Evolutionary conservation across 2,329 filamentous ascomycete genomes (phyloP).

Genomic region (Colletotrichum sp.): DNA sequence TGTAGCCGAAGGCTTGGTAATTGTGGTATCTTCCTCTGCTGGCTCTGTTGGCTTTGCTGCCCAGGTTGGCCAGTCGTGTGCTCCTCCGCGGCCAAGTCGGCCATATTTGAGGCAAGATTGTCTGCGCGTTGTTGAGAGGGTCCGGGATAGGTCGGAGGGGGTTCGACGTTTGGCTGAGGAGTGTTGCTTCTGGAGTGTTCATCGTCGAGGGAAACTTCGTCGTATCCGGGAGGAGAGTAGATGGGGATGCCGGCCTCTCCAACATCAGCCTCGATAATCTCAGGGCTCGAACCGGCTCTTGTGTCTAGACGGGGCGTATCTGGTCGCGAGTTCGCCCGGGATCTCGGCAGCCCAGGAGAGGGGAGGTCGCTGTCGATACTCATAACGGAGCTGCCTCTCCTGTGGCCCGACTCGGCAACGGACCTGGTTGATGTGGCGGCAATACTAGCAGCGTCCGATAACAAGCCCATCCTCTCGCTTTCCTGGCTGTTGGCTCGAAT

Average conservation of each 20-base stretch:
- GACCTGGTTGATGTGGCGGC: constrained; percentile 38
- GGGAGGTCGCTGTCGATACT: constrained; percentile 55
- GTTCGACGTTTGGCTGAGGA: constrained; percentile 43
- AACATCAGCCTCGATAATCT: constrained; percentile 57
- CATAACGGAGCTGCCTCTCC: constrained; percentile 58
- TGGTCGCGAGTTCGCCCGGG: constrained; percentile 46
- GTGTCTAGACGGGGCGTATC: constrained; percentile 44
- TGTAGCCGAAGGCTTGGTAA: constrained; percentile 58
- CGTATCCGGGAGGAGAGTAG: constrained; percentile 57
- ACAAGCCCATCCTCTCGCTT: constrained; percentile 72
- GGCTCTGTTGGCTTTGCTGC: constrained; percentile 21
- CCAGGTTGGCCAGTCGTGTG: constrained; percentile 25
- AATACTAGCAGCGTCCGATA: constrained; percentile 75
- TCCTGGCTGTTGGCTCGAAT: constrained; percentile 76
- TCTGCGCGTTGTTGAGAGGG: constrained; percentile 29
- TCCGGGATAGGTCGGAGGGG: constrained; percentile 58
- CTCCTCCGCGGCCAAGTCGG: constrained; percentile 8
- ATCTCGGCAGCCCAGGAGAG: constrained; percentile 41
- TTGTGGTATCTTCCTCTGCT: constrained; percentile 42
- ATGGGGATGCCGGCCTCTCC: constrained; percentile 50
- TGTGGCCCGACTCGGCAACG: constrained; percentile 40
- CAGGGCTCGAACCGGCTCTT: constrained; percentile 55
- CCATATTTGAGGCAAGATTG: constrained; percentile 24
- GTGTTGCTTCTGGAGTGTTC: constrained; percentile 43
- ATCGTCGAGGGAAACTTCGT: constrained; percentile 50